Percentiles rank a stretch among this genome's conserved stretches.
Evolutionary conservation across 345 rosid genomes (phyloP).

Genomic region (Eucalyptus grandis): DNA sequence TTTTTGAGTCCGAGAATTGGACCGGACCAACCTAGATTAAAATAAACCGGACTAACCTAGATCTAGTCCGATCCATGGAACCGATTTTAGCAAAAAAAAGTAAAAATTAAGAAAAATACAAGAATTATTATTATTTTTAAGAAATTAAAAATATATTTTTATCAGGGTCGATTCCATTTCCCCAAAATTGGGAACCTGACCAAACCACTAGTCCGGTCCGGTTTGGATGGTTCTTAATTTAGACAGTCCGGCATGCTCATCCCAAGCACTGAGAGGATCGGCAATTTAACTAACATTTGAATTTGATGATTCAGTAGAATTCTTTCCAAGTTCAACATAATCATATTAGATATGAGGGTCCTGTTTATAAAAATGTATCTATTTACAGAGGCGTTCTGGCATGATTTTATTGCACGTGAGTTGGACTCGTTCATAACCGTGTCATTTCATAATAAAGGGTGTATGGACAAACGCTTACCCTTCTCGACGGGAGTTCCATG

Average conservation of each 20-base stretch:
- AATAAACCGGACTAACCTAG: too few species aligned
- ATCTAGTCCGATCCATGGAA: too few species aligned
- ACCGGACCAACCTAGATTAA: fast-evolving
- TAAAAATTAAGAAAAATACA: too few species aligned
- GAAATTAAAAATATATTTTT: too few species aligned
- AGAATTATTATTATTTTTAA: too few species aligned
- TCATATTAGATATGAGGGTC: not conserved
- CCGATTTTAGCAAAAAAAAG: fast-evolving
- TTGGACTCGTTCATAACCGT: not conserved
- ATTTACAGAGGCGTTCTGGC: not conserved
- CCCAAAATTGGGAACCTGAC: fast-evolving
- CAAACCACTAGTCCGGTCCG: fast-evolving
- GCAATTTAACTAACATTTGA: not conserved
- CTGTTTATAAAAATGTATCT: not conserved
- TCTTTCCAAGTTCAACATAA: not conserved
- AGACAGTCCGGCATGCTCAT: fast-evolving
- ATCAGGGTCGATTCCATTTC: too few species aligned
- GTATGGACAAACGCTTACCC: too few species aligned
- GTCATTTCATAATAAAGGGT: not conserved
- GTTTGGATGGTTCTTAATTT: fast-evolving
- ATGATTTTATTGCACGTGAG: not conserved
- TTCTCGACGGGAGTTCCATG: not conserved
- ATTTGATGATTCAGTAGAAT: not conserved
- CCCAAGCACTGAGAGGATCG: not conserved
- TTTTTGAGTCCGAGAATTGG: fast-evolving